phyloP scores from a whole-genome alignment of 257 asterid genomes.

The Solanum medicagineum region DNA sequence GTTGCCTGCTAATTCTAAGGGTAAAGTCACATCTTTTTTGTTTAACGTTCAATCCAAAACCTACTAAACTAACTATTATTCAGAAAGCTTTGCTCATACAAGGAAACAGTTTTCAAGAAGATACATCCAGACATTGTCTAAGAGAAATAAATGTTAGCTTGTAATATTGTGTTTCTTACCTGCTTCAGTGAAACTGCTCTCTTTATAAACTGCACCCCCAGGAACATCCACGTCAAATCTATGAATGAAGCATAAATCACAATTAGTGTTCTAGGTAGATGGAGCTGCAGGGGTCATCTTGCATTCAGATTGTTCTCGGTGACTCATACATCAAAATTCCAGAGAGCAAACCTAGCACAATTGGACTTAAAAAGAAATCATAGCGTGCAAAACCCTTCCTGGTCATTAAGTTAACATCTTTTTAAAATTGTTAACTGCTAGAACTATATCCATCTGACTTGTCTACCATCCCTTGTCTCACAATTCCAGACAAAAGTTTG shows the following conservation, averaged over 20 bases:
- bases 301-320: background rate
- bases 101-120: background rate
- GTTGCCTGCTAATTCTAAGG: background rate
- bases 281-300: background rate
- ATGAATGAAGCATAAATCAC: background rate
- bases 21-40: background rate
- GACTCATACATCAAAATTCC: background rate
- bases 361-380: background rate
- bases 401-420: background rate
- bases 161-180: constrained; percentile 11
- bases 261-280: background rate
- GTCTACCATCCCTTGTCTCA: background rate
- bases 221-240: constrained; percentile 91
- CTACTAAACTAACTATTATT: background rate
- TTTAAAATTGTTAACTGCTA: background rate
- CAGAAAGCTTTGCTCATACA: background rate
- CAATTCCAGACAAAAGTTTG: background rate
- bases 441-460: background rate
- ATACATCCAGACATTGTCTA: background rate
- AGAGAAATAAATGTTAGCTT: background rate
- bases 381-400: background rate
- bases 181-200: constrained; percentile 86
- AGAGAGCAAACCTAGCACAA: background rate
- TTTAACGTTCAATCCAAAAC: background rate
- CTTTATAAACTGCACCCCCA: constrained; percentile 94